Conservation (phyloP, 352 stramenopile genomes). For the Phytophthora sansomeana region DNA sequence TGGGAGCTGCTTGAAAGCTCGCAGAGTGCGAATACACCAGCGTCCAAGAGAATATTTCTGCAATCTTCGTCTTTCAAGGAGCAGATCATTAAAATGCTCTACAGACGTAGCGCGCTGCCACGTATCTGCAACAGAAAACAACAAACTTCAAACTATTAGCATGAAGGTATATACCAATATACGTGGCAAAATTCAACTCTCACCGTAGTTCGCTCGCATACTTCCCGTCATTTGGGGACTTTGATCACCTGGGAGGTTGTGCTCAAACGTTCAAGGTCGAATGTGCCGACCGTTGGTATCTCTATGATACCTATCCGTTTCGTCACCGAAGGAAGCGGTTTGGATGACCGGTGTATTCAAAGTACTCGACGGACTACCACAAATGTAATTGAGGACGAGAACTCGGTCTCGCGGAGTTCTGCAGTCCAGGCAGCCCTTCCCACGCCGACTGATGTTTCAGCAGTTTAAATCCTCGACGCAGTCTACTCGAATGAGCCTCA, state of each 20-base stretch:
- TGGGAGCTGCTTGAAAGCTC: conserved; percentile 77
- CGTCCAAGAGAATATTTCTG: conserved; percentile 63
- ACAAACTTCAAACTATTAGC: neutral
- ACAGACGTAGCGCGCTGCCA: conserved; percentile 75
- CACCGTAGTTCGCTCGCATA: conserved; percentile 31
- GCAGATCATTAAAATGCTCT: conserved; percentile 72
- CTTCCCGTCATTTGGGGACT: conserved; percentile 9
- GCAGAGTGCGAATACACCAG: conserved; percentile 66
- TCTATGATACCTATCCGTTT: no score
- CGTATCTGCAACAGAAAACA: conserved; percentile 49
- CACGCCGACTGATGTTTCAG: no score
- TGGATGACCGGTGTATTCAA: no score
- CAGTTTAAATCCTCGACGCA: no score
- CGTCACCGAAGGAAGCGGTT: no score
- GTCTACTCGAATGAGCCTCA: no score
- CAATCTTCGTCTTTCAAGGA: conserved; percentile 64
- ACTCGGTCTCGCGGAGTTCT: no score
- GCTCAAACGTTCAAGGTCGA: neutral
- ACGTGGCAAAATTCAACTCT: neutral
- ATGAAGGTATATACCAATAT: neutral
- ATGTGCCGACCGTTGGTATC: conserved; percentile 6
- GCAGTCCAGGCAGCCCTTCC: no score
- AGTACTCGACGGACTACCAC: no score
- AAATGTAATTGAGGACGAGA: no score
- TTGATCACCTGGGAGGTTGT: neutral